Percentiles rank a stretch among this genome's conserved stretches.
phyloP scores from a whole-genome alignment of 1,284 basidiomycete species.

The Athelia psychrophila region DNA sequence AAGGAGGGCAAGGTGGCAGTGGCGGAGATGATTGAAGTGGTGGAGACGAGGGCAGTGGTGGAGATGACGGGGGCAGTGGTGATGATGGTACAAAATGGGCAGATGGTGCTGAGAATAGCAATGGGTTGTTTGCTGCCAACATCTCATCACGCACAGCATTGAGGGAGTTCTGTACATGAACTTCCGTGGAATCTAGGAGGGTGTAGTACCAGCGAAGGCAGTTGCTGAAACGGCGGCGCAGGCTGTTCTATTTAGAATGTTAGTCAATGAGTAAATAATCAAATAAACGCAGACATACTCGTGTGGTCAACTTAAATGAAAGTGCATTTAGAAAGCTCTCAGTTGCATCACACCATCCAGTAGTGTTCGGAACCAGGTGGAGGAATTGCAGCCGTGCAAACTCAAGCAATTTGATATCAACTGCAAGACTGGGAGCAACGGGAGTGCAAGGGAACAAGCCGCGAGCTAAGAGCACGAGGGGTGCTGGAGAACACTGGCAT shows the following conservation, averaged over 20 bases:
- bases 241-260: too few species aligned
- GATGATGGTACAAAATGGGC: too few species aligned
- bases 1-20: constrained; percentile 10
- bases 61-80: too few species aligned
- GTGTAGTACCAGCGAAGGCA: too few species aligned
- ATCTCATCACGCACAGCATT: too few species aligned
- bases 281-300: constrained; percentile 4
- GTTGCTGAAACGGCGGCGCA: too few species aligned
- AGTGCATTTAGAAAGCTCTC: constrained; percentile 6
- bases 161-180: too few species aligned
- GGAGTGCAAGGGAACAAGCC: constrained; percentile 14
- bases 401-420: constrained; percentile 8
- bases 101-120: too few species aligned
- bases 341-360: constrained; percentile 11
- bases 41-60: constrained; percentile 4
- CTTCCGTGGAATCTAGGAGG: too few species aligned
- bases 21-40: background rate
- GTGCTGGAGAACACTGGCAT: constrained; percentile 7
- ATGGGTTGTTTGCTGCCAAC: too few species aligned
- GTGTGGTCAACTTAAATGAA: constrained; percentile 5
- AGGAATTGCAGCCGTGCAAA: constrained; percentile 9
- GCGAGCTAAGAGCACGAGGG: constrained; percentile 6
- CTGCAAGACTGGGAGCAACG: constrained; percentile 9
- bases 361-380: constrained; percentile 7
- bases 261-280: too few species aligned